phyloP scores from a whole-genome alignment of 169 alveolate species.

The Miamiensis avidus region DNA sequence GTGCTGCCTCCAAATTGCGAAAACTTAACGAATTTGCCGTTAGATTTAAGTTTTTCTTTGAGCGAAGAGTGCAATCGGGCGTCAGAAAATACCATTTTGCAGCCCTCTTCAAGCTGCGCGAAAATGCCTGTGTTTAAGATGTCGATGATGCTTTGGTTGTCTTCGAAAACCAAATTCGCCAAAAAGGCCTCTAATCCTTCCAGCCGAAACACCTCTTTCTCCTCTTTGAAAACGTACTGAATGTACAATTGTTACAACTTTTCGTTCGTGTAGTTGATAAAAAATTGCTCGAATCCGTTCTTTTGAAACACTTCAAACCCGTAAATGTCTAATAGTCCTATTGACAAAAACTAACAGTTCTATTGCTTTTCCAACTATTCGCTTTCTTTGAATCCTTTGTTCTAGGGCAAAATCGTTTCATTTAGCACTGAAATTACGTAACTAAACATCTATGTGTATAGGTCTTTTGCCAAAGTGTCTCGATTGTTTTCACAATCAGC shows the following conservation, averaged over 20 bases:
- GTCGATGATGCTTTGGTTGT: neutral
- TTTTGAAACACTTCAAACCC: conserved; percentile 94
- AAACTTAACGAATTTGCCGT: no score
- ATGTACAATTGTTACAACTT: conserved; percentile 52
- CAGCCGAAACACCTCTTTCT: conserved; percentile 42
- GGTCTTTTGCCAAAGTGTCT: conserved; percentile 62
- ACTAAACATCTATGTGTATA: conserved; percentile 58
- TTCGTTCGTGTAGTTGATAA: conserved; percentile 63
- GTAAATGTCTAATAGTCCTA: conserved; percentile 96
- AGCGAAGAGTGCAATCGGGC: neutral
- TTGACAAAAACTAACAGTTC: conserved; percentile 2
- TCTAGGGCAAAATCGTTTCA: conserved; percentile 34
- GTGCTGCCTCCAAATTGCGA: conserved; percentile 22
- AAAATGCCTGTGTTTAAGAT: neutral
- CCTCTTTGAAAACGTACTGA: conserved; percentile 54
- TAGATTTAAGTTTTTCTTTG: neutral
- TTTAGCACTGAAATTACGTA: conserved; percentile 54
- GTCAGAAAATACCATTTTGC: neutral
- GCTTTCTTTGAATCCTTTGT: no score
- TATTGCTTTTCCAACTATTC: no score
- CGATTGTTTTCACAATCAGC: conserved; percentile 41
- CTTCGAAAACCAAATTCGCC: neutral
- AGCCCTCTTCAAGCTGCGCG: neutral
- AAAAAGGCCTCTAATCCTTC: conserved; percentile 41
- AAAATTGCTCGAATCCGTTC: conserved; percentile 57